phyloP scores from a whole-genome alignment of 106 monocot genomes.

The Acorus gramineus region DNA sequence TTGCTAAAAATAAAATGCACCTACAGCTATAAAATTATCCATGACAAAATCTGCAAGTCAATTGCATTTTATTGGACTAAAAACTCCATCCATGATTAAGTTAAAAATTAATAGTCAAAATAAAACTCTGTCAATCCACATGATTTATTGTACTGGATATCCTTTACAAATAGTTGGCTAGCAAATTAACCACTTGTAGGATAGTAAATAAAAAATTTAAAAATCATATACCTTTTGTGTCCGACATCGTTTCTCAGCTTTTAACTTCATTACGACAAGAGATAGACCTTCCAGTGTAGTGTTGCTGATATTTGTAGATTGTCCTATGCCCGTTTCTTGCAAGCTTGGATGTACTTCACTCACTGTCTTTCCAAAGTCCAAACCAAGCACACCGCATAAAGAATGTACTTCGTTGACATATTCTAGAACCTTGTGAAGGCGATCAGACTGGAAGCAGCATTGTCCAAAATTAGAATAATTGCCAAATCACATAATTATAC shows the following conservation, averaged over 20 bases:
- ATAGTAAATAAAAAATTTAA: too few species aligned
- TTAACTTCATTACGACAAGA: constrained; percentile 41
- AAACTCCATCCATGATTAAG: too few species aligned
- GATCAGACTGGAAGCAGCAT: constrained; percentile 50
- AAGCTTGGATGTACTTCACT: constrained; percentile 86
- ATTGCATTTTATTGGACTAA: too few species aligned
- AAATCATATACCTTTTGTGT: constrained; percentile 39
- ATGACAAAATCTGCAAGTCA: too few species aligned
- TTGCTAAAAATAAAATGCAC: too few species aligned
- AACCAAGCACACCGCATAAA: constrained; percentile 73
- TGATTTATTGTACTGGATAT: too few species aligned
- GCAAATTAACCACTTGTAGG: too few species aligned
- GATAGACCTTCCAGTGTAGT: constrained; percentile 62
- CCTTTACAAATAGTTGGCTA: too few species aligned
- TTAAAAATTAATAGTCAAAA: too few species aligned
- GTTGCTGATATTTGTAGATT: constrained; percentile 61
- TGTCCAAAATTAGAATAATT: constrained; percentile 1
- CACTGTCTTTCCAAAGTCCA: constrained; percentile 63
- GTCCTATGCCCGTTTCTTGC: constrained; percentile 31
- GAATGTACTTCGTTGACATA: constrained; percentile 74
- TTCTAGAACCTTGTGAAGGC: constrained; percentile 61
- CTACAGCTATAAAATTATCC: too few species aligned
- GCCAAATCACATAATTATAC: background rate
- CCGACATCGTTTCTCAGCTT: constrained; percentile 48
- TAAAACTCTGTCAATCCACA: too few species aligned